A percentile compares a stretch with the other conserved stretches of the same genome.
Evolutionary conservation across 2,329 filamentous ascomycete species (phyloP).

Genomic region (Fusarium nisikadoi): DNA sequence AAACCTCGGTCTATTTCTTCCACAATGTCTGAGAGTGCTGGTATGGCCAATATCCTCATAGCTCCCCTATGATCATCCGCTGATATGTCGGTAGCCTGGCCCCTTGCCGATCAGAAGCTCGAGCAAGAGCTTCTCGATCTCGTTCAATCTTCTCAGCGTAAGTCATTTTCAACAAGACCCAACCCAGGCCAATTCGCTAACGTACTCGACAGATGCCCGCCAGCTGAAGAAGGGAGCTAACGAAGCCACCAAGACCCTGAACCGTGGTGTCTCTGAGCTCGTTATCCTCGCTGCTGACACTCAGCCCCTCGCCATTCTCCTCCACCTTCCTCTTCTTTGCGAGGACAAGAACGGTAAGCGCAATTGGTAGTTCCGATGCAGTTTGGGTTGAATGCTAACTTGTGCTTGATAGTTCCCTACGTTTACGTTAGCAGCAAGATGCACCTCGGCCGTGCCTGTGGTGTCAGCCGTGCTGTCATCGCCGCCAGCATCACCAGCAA

Average conservation of each 20-base stretch:
- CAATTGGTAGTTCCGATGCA: not conserved
- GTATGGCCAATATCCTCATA: conserved; percentile 14
- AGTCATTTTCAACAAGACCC: conserved; percentile 27
- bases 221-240: conserved; percentile 82
- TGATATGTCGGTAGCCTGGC: conserved; percentile 66
- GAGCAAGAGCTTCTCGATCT: conserved; percentile 86
- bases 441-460: conserved; percentile 87
- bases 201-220: conserved; percentile 60
- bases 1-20: conserved; percentile 28
- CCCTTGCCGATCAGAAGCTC: conserved; percentile 76
- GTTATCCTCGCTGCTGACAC: conserved; percentile 92
- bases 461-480: conserved; percentile 89
- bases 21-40: conserved; percentile 45
- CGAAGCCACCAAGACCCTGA: conserved; percentile 80
- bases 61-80: not conserved
- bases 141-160: conserved; percentile 73
- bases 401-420: conserved; percentile 56
- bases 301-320: conserved; percentile 84
- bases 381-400: conserved; percentile 19
- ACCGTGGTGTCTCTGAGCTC: conserved; percentile 89
- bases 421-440: conserved; percentile 82
- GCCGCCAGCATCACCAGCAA: conserved; percentile 90
- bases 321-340: conserved; percentile 88
- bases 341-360: conserved; percentile 75
- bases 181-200: not conserved